Conservation (phyloP, 257 asterid species). For the Penstemon eatonii region DNA sequence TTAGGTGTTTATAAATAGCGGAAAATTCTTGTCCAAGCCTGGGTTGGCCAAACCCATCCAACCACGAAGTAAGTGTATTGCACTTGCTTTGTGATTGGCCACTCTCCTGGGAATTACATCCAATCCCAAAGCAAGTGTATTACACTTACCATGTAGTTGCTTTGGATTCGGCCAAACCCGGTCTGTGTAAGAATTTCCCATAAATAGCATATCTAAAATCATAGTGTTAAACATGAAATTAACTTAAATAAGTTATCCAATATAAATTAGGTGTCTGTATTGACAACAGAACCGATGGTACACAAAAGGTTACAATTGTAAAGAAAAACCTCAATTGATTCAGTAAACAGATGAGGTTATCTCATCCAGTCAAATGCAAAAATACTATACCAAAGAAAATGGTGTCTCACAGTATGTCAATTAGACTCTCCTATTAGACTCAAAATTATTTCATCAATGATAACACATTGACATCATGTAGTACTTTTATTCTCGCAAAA, state of each 20-base stretch:
- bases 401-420: conserved; percentile 1
- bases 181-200: no score
- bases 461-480: not conserved
- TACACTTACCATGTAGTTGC: no score
- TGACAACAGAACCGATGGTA: not conserved
- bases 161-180: no score
- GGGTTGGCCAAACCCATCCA: no score
- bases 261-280: no score
- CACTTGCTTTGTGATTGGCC: no score
- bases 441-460: conserved; percentile 27
- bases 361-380: conserved; percentile 6
- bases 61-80: no score
- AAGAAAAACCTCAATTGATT: not conserved
- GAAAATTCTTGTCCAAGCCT: no score
- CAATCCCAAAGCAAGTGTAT: no score
- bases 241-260: not conserved
- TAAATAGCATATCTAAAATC: no score
- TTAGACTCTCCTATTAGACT: not conserved
- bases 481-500: conserved; percentile 30
- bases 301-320: not conserved
- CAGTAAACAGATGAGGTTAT: not conserved
- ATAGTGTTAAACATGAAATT: not conserved
- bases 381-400: not conserved
- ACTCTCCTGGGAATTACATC: no score
- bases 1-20: no score